phyloP scores from a whole-genome alignment of 2,329 filamentous ascomycete genomes.

The Stagonosporopsis cucurbitacearum region DNA sequence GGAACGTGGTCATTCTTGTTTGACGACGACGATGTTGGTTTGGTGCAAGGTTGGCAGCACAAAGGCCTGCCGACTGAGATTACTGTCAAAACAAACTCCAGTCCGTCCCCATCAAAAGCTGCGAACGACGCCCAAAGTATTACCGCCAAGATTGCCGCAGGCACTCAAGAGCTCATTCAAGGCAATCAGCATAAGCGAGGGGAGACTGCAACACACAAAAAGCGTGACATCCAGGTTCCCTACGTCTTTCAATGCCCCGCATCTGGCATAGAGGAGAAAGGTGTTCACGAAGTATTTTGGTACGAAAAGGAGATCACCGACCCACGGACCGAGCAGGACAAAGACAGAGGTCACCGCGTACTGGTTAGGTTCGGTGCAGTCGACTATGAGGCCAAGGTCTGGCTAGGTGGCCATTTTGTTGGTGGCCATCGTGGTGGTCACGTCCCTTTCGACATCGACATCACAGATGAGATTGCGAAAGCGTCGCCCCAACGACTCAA shows the following conservation, averaged over 20 bases:
- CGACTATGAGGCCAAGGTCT: conserved; percentile 66
- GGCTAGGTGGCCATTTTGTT: conserved; percentile 61
- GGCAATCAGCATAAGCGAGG: conserved; percentile 52
- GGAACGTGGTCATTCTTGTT: conserved; percentile 70
- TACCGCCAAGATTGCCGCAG: conserved; percentile 57
- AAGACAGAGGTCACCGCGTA: conserved; percentile 49
- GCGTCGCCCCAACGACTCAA: conserved; percentile 51
- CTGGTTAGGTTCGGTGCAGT: conserved; percentile 66
- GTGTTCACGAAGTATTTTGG: conserved; percentile 72
- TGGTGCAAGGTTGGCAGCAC: conserved; percentile 61
- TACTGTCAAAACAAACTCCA: conserved; percentile 25
- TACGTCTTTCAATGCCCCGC: conserved; percentile 71
- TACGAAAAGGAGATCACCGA: conserved; percentile 64
- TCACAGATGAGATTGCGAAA: conserved; percentile 56
- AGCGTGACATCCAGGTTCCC: conserved; percentile 65
- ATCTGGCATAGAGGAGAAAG: conserved; percentile 66
- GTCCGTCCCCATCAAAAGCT: conserved; percentile 18
- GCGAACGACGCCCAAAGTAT: conserved; percentile 46
- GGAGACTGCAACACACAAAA: conserved; percentile 47
- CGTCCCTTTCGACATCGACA: conserved; percentile 63
- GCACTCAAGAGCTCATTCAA: conserved; percentile 56
- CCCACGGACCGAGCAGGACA: conserved; percentile 55
- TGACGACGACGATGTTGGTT: conserved; percentile 67
- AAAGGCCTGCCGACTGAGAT: conserved; percentile 57
- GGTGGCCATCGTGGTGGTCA: conserved; percentile 66